phyloP scores from a whole-genome alignment of 345 rosid species.

The Aurinia saxatilis region DNA sequence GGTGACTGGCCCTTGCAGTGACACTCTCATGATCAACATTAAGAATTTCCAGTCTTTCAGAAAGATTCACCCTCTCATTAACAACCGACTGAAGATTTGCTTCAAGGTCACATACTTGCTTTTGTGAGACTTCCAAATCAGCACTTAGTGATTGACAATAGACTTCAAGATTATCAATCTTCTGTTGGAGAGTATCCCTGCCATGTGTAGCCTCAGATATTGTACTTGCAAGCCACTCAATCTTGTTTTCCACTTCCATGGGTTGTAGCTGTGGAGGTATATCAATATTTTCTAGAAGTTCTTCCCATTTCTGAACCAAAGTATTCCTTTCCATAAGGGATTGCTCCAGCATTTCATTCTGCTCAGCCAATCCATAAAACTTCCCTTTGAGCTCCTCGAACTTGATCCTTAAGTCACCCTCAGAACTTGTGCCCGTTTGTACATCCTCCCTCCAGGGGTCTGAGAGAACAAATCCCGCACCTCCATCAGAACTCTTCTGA shows the following conservation, averaged over 20 bases:
- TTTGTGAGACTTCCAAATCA: constrained; percentile 57
- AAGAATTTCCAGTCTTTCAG: constrained; percentile 53
- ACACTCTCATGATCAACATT: constrained; percentile 39
- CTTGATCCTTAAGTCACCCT: constrained; percentile 70
- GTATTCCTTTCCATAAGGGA: constrained; percentile 85
- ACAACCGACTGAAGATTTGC: constrained; percentile 43
- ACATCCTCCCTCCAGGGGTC: constrained; percentile 84
- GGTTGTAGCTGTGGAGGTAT: constrained; percentile 64
- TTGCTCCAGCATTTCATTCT: constrained; percentile 98
- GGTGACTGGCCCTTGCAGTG: constrained; percentile 34
- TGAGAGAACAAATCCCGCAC: constrained; percentile 46
- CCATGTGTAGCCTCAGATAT: constrained; percentile 57
- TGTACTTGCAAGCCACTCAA: constrained; percentile 77
- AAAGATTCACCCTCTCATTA: constrained; percentile 44
- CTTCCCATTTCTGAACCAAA: constrained; percentile 90
- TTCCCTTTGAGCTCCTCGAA: constrained; percentile 84
- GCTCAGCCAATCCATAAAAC: constrained; percentile 92
- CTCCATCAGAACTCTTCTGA: constrained; percentile 63
- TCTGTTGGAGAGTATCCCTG: constrained; percentile 55
- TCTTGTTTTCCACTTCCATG: constrained; percentile 70
- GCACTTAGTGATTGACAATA: constrained; percentile 50
- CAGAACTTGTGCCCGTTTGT: constrained; percentile 46
- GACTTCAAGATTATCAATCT: constrained; percentile 54
- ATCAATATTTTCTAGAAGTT: constrained; percentile 53
- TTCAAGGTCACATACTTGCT: constrained; percentile 45